Evolutionary conservation across 208 protist species (phyloP).

Genomic region (Vickermania spadyakhi): DNA sequence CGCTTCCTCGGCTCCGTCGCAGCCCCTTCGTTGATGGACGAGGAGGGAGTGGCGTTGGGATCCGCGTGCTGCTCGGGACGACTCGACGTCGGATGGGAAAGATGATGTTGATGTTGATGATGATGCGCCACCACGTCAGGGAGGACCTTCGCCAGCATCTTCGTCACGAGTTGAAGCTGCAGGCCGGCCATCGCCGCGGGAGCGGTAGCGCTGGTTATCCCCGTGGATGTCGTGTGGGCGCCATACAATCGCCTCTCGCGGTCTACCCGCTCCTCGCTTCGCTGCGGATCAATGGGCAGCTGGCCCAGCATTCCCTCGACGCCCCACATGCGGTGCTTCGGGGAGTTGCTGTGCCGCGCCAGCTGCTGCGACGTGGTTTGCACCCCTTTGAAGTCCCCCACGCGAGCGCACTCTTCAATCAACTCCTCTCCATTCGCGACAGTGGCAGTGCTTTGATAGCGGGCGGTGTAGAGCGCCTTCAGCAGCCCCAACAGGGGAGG

Average conservation of each 20-base stretch:
- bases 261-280: too few species aligned
- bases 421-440: slow-evolving; percentile 53
- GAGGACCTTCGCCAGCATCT: slow-evolving; percentile 55
- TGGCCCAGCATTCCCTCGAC: slow-evolving; percentile 73
- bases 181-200: slow-evolving; percentile 15
- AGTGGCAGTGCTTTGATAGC: slow-evolving; percentile 44
- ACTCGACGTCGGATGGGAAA: neutral
- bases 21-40: neutral
- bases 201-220: slow-evolving; percentile 20
- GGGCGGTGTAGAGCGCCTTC: slow-evolving; percentile 46
- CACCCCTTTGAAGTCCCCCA: slow-evolving; percentile 60
- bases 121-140: slow-evolving; percentile 3
- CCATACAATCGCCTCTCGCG: too few species aligned
- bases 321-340: slow-evolving; percentile 72
- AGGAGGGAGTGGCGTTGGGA: neutral
- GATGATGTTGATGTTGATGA: too few species aligned
- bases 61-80: neutral
- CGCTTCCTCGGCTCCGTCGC: neutral
- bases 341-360: slow-evolving; percentile 44
- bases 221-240: too few species aligned
- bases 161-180: slow-evolving; percentile 59
- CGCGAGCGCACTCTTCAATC: slow-evolving; percentile 67
- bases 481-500: slow-evolving; percentile 64
- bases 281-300: slow-evolving; percentile 22
- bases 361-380: slow-evolving; percentile 54